Conservation (phyloP, 768 basidiomycete genomes). For the Collybia nuda region DNA sequence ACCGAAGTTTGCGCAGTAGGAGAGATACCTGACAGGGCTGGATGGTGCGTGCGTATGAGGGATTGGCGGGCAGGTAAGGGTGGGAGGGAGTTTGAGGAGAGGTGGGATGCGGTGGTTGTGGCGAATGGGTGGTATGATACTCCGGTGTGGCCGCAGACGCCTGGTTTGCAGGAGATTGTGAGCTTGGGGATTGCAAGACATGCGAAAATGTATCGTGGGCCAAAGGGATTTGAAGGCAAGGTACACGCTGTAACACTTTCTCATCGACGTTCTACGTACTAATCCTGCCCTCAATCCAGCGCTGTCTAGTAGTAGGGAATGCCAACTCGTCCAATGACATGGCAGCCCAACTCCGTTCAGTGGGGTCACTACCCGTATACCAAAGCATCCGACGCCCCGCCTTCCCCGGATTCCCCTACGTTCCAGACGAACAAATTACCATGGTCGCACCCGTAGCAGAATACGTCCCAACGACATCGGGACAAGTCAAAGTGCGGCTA, state of each 20-base stretch:
- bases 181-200: slow-evolving; percentile 37
- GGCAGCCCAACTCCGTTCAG: slow-evolving; percentile 40
- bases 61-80: slow-evolving; percentile 28
- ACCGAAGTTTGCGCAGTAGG: slow-evolving; percentile 38
- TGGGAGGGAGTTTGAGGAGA: slow-evolving; percentile 27
- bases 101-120: slow-evolving; percentile 51
- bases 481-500: slow-evolving; percentile 33
- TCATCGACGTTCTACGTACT: background rate
- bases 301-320: slow-evolving; percentile 46
- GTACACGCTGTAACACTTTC: slow-evolving; percentile 14
- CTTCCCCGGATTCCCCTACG: slow-evolving; percentile 34
- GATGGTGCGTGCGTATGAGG: slow-evolving; percentile 39
- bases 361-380: slow-evolving; percentile 40
- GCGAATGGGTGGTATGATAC: slow-evolving; percentile 47
- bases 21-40: slow-evolving; percentile 26
- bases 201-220: slow-evolving; percentile 41
- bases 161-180: slow-evolving; percentile 38
- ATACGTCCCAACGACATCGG: slow-evolving; percentile 20
- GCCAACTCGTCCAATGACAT: slow-evolving; percentile 56
- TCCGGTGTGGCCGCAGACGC: slow-evolving; percentile 40
- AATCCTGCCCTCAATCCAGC: slow-evolving; percentile 29
- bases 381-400: slow-evolving; percentile 44
- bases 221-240: slow-evolving; percentile 33
- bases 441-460: slow-evolving; percentile 40
- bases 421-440: slow-evolving; percentile 41